phyloP scores from a whole-genome alignment of 192 early-diverging fungal genomes.

The Coemansia sp. region DNA sequence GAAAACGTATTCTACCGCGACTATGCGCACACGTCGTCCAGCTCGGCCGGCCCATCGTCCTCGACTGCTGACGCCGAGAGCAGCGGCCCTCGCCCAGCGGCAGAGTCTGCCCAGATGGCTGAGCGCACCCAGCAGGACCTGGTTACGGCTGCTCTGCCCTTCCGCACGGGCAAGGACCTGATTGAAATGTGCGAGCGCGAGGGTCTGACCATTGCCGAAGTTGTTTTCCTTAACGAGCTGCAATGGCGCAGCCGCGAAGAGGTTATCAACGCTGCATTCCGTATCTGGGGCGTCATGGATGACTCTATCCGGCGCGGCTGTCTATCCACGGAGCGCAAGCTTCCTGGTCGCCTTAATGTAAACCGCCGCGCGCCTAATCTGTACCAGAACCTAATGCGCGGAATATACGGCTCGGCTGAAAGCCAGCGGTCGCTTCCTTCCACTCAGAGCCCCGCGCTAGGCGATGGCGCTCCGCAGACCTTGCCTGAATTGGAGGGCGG shows the following conservation, averaged over 20 bases:
- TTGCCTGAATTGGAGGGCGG: background rate
- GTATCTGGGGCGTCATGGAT: conserved; percentile 94
- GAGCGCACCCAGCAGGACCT: conserved; percentile 65
- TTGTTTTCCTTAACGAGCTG: conserved; percentile 91
- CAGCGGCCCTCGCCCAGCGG: background rate
- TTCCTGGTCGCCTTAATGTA: conserved; percentile 82
- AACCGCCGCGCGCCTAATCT: conserved; percentile 80
- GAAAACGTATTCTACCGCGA: conserved; percentile 64
- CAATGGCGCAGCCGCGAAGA: conserved; percentile 83
- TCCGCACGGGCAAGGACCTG: conserved; percentile 72
- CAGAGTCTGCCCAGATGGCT: conserved; percentile 46
- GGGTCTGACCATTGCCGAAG: conserved; percentile 89
- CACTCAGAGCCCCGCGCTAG: conserved; percentile 5
- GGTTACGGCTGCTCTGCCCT: conserved; percentile 79
- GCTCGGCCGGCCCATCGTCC: conserved; percentile 6
- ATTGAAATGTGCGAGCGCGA: conserved; percentile 78
- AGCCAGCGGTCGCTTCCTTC: conserved; percentile 24
- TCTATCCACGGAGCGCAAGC: conserved; percentile 55
- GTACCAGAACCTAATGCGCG: conserved; percentile 81
- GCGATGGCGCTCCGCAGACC: conserved; percentile 10
- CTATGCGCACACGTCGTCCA: conserved; percentile 5
- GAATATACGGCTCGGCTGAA: conserved; percentile 56
- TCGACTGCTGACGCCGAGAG: background rate
- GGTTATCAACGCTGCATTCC: conserved; percentile 66
- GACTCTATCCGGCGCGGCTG: conserved; percentile 75